A percentile compares a stretch with the other conserved stretches of the same genome.
phyloP scores from a whole-genome alignment of 176 grass and related monocot genomes.

The Triticum dicoccoides region DNA sequence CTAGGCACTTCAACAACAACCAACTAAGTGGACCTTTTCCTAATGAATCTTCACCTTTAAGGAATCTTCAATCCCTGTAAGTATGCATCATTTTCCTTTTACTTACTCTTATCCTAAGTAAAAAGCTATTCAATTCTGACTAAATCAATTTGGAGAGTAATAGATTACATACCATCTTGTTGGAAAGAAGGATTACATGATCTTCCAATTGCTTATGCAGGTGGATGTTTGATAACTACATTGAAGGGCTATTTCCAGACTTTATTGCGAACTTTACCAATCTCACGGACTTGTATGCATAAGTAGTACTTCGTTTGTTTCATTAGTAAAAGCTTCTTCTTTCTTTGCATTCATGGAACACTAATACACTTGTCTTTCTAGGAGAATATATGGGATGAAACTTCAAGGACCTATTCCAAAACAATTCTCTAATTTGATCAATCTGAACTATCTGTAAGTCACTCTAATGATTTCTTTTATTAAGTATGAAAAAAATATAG shows the following conservation, averaged over 20 bases:
- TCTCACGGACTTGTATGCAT: constrained; percentile 49
- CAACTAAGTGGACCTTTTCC: constrained; percentile 40
- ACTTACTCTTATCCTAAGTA: background rate
- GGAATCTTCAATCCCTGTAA: constrained; percentile 47
- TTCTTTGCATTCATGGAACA: background rate
- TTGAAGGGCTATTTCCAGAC: constrained; percentile 39
- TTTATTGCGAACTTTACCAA: constrained; percentile 42
- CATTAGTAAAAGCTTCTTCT: background rate
- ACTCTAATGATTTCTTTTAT: background rate
- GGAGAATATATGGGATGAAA: constrained; percentile 52
- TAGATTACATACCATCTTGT: background rate
- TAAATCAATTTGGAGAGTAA: background rate
- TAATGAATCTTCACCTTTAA: constrained; percentile 14
- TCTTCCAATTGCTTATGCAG: constrained; percentile 27
- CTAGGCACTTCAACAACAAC: constrained; percentile 69
- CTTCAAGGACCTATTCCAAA: constrained; percentile 56
- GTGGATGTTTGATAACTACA: constrained; percentile 65
- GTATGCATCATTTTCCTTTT: constrained; percentile 9
- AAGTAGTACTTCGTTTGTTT: background rate
- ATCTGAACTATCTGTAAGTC: constrained; percentile 61
- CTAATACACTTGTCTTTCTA: constrained; percentile 29
- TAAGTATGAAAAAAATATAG: background rate
- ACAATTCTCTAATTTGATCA: constrained; percentile 32
- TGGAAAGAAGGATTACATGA: background rate
- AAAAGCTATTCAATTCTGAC: background rate